Percentiles rank a stretch among this genome's conserved stretches.
Conservation (phyloP, 805 yeast species). For the Metschnikowia amazonensis region DNA sequence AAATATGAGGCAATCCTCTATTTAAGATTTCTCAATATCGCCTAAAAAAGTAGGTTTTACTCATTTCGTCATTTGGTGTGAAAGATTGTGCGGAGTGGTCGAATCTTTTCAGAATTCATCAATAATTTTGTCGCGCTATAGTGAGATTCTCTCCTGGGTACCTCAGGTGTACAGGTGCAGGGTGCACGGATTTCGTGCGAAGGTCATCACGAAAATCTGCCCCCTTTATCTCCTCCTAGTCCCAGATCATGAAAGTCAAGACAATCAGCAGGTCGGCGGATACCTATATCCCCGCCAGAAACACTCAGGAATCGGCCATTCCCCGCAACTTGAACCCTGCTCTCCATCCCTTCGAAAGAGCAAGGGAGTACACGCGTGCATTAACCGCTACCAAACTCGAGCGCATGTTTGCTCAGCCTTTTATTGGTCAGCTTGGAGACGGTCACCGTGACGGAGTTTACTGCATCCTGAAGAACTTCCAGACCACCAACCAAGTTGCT, state of each 20-base stretch:
- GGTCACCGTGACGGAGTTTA: slow-evolving; percentile 97
- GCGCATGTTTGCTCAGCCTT: slow-evolving; percentile 96
- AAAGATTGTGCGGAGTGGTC: too few species aligned
- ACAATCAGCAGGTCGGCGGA: slow-evolving; percentile 89
- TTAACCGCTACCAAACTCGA: slow-evolving; percentile 92
- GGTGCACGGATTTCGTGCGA: background rate
- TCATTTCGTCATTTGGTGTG: too few species aligned
- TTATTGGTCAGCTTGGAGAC: slow-evolving; percentile 87
- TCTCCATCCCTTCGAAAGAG: slow-evolving; percentile 94
- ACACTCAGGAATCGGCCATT: slow-evolving; percentile 80
- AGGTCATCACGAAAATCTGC: slow-evolving; percentile 3
- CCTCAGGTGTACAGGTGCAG: background rate
- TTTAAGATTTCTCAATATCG: too few species aligned
- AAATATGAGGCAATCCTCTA: too few species aligned
- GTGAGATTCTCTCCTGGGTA: too few species aligned
- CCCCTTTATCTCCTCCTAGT: too few species aligned
- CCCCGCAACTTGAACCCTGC: slow-evolving; percentile 92
- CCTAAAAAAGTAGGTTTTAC: too few species aligned
- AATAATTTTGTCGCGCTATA: too few species aligned
- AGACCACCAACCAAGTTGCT: slow-evolving; percentile 69
- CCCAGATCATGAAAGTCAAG: slow-evolving; percentile 73
- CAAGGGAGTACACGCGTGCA: slow-evolving; percentile 93
- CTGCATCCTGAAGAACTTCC: slow-evolving; percentile 73
- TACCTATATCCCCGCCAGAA: slow-evolving; percentile 85
- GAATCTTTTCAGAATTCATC: too few species aligned